These are phyloP conservation scores for Backusella westeae DNA, from an alignment of 192 early-diverging fungal genomes.

Conservation along the genomic window DNA sequence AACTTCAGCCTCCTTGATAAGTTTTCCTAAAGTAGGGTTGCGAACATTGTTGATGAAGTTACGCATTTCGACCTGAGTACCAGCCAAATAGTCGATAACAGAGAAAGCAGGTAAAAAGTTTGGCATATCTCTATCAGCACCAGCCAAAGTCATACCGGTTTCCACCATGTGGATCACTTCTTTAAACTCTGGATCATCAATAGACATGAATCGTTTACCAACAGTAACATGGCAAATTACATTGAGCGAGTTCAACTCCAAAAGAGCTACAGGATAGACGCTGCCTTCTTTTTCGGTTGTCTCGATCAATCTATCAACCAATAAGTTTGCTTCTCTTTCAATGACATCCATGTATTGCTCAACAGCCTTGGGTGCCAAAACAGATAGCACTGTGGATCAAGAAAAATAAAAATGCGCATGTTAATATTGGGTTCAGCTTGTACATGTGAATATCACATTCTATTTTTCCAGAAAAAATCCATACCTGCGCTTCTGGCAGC, in stretches of 20 bases:
- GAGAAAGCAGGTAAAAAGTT: background rate
- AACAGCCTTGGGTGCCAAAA: background rate
- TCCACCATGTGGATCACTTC: background rate
- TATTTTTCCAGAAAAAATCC: background rate
- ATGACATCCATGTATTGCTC: background rate
- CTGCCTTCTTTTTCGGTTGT: background rate
- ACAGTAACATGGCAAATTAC: background rate
- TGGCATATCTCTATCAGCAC: slow-evolving; percentile 10
- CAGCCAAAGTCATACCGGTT: background rate
- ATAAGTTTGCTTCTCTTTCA: background rate
- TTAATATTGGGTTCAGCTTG: background rate
- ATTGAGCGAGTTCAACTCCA: slow-evolving; percentile 6
- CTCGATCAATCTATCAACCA: slow-evolving; percentile 1
- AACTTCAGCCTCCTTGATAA: background rate
- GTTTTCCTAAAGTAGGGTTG: background rate
- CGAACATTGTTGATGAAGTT: background rate
- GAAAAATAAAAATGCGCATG: background rate
- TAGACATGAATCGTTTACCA: background rate
- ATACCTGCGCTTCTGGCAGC: slow-evolving; percentile 5
- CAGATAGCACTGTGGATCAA: background rate
- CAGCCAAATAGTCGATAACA: background rate
- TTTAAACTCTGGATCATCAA: slow-evolving; percentile 1
- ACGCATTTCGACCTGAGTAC: background rate
- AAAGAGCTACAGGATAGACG: background rate
- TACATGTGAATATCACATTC: background rate